Percentiles rank a stretch among this genome's conserved stretches.
phyloP scores from a whole-genome alignment of 371 early-diverging fungal genomes.

The Rhizopus arrhizus region DNA sequence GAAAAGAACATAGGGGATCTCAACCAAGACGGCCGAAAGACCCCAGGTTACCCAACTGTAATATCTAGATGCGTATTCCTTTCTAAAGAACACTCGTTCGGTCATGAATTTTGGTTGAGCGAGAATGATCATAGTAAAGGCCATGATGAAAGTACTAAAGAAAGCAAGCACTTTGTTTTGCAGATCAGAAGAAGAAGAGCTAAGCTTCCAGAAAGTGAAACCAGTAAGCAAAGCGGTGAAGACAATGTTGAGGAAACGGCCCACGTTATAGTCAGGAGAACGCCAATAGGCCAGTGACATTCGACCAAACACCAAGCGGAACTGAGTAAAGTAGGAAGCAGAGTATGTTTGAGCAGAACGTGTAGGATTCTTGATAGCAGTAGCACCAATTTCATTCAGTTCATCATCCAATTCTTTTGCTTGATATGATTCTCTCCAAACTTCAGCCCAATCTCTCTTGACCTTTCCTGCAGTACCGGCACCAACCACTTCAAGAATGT shows the following conservation, averaged over 20 bases:
- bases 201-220: conserved; percentile 72
- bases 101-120: conserved; percentile 73
- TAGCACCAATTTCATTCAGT: conserved; percentile 30
- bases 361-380: conserved; percentile 21
- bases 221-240: conserved; percentile 68
- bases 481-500: conserved; percentile 69
- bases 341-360: conserved; percentile 29
- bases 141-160: conserved; percentile 68
- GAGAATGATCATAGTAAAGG: conserved; percentile 67
- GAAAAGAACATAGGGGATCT: conserved; percentile 63
- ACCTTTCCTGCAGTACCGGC: conserved; percentile 62
- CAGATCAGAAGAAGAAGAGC: conserved; percentile 59
- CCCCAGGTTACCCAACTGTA: conserved; percentile 71
- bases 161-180: conserved; percentile 74
- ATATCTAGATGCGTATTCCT: conserved; percentile 72
- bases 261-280: conserved; percentile 66
- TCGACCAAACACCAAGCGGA: conserved; percentile 59
- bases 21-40: conserved; percentile 55
- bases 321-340: conserved; percentile 39
- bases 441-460: conserved; percentile 60
- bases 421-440: conserved; percentile 60
- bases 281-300: conserved; percentile 69
- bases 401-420: conserved; percentile 38
- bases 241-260: conserved; percentile 53
- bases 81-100: conserved; percentile 70